Base-by-base conservation (phyloP, 768 basidiomycete species). In the Hypholoma fasciculare region DNA sequence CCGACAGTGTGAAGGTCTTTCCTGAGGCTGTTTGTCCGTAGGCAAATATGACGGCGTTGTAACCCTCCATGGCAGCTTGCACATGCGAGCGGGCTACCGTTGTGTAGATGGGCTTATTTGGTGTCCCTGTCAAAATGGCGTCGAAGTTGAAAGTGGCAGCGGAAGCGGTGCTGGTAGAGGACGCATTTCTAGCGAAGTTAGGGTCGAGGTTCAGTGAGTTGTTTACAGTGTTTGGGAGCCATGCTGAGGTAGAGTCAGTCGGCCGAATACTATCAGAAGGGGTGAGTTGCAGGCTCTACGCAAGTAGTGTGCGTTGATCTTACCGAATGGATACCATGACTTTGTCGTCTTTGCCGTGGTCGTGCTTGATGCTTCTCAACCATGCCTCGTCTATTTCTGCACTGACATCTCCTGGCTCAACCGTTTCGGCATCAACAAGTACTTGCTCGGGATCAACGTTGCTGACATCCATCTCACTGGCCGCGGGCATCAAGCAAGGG, bases 41-140 rank as follows among this genome's bases (percentile, higher is more conserved):
- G 0, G 97, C 96, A 65, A 99, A 99, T 42, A 98, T 84, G 61
- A 98, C 92, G 7, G 95, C 85, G 71, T 98, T 98, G 79, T 86
- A 98, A 16, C 97, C 97, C 51, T 94, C 92, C 94, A 98, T 97
- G 9, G 96, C 94, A 3, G 95, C 92, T 56, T 83, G 85, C 1
- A 93, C 91, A 66, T 94, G 92, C 3, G 85, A 87, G 12, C 84
- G 82, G 1, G 89, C 92, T 14, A 89, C 86, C 4, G 87, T 82
- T 42, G 81, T 84, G 69, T 94, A 94, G 7, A 94, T 77, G 0
- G 87, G 84, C 65, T 90, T 91, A 73, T 92, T 94, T 36, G 87
- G 84, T 1, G 88, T 86, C 0, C 89, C 89, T 4, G 87, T 91
- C 51, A 92, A 83, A 57, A 94, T 80, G 38, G 88, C 83, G 63